Evolutionary conservation across 139 green algal genomes (phyloP).

Genomic region (Choricystis sp.): DNA sequence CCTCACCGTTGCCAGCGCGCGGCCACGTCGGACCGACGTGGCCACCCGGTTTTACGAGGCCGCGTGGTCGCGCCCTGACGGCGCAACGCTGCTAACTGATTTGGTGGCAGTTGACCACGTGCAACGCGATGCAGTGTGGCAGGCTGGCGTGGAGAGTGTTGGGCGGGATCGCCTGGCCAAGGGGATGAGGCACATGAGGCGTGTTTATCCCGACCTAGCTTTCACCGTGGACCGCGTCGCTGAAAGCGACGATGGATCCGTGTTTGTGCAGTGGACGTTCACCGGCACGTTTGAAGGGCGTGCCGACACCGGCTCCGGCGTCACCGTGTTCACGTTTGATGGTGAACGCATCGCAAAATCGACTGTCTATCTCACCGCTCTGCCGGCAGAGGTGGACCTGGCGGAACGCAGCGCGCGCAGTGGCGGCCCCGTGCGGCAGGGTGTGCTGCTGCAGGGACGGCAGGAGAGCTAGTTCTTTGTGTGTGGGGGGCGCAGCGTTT

Average conservation of each 20-base stretch:
- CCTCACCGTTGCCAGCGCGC: slow-evolving; percentile 7
- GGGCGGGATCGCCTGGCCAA: background rate
- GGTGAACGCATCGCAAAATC: background rate
- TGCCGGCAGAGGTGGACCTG: background rate
- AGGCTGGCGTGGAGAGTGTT: background rate
- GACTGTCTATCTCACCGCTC: background rate
- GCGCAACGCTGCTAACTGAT: background rate
- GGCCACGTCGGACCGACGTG: background rate
- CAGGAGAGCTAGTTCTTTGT: too few species aligned
- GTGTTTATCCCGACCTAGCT: background rate
- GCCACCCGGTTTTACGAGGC: background rate
- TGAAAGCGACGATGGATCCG: background rate
- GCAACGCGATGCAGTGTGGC: background rate
- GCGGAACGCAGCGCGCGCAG: background rate
- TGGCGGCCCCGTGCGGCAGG: background rate
- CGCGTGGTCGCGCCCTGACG: background rate
- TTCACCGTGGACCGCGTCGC: background rate
- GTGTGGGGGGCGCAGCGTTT: background rate
- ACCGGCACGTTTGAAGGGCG: background rate
- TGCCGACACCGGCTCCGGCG: background rate
- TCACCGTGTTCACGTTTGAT: background rate
- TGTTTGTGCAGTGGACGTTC: background rate
- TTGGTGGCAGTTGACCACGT: background rate
- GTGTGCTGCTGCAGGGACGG: background rate
- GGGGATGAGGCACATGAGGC: background rate